Evolutionary conservation across 2,329 filamentous ascomycete species (phyloP), one percentile per base, ranked within the genome.

Genomic region (Fragosphaeria purpurea): DNA sequence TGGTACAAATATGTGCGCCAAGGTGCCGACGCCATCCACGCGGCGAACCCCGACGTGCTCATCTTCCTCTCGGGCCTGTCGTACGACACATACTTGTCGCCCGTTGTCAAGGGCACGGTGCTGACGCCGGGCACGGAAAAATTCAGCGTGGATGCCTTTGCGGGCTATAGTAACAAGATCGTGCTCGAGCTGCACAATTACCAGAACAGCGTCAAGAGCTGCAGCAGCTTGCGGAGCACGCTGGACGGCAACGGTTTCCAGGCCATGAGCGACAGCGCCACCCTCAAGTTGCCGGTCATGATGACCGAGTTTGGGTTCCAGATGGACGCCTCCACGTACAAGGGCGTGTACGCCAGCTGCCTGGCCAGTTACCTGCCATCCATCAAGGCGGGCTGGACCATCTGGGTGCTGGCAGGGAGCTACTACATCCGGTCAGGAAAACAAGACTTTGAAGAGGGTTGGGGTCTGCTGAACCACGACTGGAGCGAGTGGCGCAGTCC

Each of bases 131-230:
- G 73, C 12, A 71, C 63, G 11, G 62, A 50, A 12, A 69, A 55
- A 4, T 81, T 78, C 58, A 63, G 58, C 48, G 60, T 66, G 4
- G 58, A 58, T 11, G 71, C 76, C 57, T 81, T 79, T 56, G 9
- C 30, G 4, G 50, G 68, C 1, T 77, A 73, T 60, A 63, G 63
- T 1, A 63, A 78, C 58, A 81, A 81, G 64, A 66, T 81, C 0
- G 77, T 79, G 7, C 68, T 81, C 3, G 79, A 82, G 61, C 66
- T 82, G 8, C 79, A 82, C 68, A 80, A 79, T 64, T 82, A 82
- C 61, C 67, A 77, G 53, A 77, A 70, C 56, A 59, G 61, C n/a
- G 70, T 71, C 4, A 67, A 61, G 0, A 70, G 66, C 57, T 82
- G 79, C 61, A 59, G 61, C 7, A 64, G 63, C 7, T 67, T 80